phyloP scores from a whole-genome alignment of 257 asterid genomes.

The Mentha longifolia region DNA sequence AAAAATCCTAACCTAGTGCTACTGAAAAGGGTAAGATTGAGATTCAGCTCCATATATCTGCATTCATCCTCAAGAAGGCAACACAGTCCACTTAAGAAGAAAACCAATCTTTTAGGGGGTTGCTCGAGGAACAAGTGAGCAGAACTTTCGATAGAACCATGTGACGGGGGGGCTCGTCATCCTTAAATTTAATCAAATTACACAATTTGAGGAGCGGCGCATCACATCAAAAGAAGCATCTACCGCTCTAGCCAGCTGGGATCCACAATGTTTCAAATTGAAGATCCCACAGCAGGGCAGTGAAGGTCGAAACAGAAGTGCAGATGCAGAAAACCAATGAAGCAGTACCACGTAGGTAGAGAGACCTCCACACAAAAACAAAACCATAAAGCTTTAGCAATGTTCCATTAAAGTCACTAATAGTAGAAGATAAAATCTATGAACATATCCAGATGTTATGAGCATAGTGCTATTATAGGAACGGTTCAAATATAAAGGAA shows the following conservation, averaged over 20 bases:
- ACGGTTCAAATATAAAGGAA: constrained; percentile 24
- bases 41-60: constrained; percentile 13
- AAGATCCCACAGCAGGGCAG: constrained; percentile 88
- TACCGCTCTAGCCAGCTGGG: constrained; percentile 72
- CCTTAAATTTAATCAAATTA: constrained; percentile 52
- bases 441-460: constrained; percentile 43
- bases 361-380: constrained; percentile 89
- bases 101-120: constrained; percentile 26
- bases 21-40: not conserved
- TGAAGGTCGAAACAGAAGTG: constrained; percentile 76
- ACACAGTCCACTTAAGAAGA: constrained; percentile 10
- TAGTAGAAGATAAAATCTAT: constrained; percentile 41
- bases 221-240: constrained; percentile 71
- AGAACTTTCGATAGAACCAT: constrained; percentile 35
- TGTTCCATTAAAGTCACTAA: constrained; percentile 36
- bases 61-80: constrained; percentile 19
- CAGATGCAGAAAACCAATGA: constrained; percentile 90
- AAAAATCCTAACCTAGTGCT: constrained; percentile 8
- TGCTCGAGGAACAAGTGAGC: constrained; percentile 34
- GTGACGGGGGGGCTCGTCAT: constrained; percentile 52
- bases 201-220: constrained; percentile 54
- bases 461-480: constrained; percentile 28
- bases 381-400: constrained; percentile 69
- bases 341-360: constrained; percentile 67
- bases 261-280: constrained; percentile 79